Evolutionary conservation across 257 asterid species (phyloP).

Genomic region (Solanum tarapatanum): DNA sequence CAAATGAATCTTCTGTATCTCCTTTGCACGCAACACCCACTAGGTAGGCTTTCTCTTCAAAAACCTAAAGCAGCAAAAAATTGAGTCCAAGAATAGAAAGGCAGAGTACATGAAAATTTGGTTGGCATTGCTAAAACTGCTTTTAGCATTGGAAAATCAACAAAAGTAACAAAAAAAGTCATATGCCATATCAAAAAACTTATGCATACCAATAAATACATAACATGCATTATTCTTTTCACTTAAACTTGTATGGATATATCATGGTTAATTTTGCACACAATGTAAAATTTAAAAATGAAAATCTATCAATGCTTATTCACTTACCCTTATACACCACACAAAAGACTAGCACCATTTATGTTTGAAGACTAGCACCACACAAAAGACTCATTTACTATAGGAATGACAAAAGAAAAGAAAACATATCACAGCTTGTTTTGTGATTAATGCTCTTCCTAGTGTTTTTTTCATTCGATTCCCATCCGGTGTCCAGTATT

Average conservation of each 20-base stretch:
- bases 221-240: background rate
- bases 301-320: background rate
- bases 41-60: constrained; percentile 87
- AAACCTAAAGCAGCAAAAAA: constrained; percentile 38
- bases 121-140: background rate
- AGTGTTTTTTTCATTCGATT: background rate
- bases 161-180: background rate
- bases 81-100: background rate
- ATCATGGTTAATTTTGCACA: background rate
- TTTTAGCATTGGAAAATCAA: background rate
- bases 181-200: background rate
- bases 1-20: constrained; percentile 41
- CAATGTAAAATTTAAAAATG: background rate
- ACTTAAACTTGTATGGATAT: background rate
- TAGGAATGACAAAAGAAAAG: background rate
- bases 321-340: background rate
- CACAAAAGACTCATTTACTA: background rate
- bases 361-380: background rate
- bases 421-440: background rate
- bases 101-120: background rate
- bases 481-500: background rate
- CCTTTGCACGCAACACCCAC: constrained; percentile 81
- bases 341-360: background rate
- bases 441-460: background rate
- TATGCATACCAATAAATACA: background rate